These are phyloP conservation scores for Vaccinium corymbosum DNA, from an alignment of 148 eudicot species.

Conservation along the genomic window DNA sequence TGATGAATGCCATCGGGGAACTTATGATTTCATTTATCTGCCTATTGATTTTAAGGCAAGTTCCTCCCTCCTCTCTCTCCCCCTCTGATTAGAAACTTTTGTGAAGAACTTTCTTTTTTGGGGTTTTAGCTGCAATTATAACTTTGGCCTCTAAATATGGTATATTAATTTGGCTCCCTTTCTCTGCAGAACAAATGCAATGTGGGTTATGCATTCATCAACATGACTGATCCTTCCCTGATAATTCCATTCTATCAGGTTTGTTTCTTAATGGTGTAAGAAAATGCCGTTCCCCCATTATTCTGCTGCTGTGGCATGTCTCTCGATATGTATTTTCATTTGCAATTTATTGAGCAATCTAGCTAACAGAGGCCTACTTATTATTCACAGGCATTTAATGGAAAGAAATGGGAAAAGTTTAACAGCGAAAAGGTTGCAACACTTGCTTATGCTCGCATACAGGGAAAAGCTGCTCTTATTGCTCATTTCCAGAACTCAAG, in stretches of 20 bases:
- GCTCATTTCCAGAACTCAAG: constrained; percentile 94
- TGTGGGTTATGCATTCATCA: constrained; percentile 91
- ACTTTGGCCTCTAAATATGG: not conserved
- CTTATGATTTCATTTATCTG: constrained; percentile 82
- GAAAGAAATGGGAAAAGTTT: constrained; percentile 95
- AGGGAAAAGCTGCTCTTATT: constrained; percentile 81
- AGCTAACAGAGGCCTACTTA: not conserved
- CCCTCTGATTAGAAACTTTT: no score
- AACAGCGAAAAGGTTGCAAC: constrained; percentile 93
- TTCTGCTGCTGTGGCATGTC: not conserved
- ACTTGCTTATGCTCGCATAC: constrained; percentile 88
- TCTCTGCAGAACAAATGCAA: constrained; percentile 86
- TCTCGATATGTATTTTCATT: not conserved
- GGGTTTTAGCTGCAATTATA: not conserved
- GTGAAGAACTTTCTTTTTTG: no score
- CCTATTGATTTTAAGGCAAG: constrained; percentile 94
- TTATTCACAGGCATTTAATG: constrained; percentile 60
- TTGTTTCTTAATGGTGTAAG: not conserved
- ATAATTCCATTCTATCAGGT: constrained; percentile 76
- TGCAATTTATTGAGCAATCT: not conserved
- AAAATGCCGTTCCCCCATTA: not conserved
- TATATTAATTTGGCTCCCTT: constrained; percentile 18
- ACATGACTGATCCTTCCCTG: constrained; percentile 71
- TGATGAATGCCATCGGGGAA: constrained; percentile 80
- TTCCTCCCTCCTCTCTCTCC: not conserved